phyloP scores from a whole-genome alignment of 1,284 basidiomycete species.

The Cryptococcus sp. region DNA sequence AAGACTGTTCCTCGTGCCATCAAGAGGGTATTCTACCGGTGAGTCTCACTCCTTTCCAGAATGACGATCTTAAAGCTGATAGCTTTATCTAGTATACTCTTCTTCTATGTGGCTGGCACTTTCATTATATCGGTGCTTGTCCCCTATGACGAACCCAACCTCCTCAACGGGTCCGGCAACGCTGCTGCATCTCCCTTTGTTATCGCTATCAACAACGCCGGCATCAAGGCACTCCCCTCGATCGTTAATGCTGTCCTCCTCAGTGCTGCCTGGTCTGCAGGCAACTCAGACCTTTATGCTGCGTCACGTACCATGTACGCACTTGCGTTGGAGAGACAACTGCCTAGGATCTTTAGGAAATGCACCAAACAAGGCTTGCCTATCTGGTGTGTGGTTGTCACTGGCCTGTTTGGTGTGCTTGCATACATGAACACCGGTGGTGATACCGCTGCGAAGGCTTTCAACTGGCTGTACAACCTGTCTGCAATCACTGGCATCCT shows the following conservation, averaged over 20 bases:
- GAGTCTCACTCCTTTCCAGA: neutral
- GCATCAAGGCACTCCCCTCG: constrained; percentile 66
- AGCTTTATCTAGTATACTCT: constrained; percentile 64
- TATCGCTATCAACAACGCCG: constrained; percentile 62
- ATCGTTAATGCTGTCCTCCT: constrained; percentile 49
- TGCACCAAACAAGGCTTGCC: constrained; percentile 74
- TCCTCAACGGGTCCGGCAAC: constrained; percentile 59
- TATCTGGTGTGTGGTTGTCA: constrained; percentile 56
- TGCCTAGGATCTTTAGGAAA: constrained; percentile 50
- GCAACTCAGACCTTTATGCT: constrained; percentile 25
- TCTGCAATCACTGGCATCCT: constrained; percentile 66
- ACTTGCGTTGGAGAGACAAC: constrained; percentile 50
- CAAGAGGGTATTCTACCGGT: constrained; percentile 36
- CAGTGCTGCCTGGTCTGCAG: constrained; percentile 28
- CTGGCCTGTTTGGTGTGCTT: constrained; percentile 55
- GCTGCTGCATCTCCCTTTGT: constrained; percentile 71
- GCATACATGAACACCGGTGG: constrained; percentile 54
- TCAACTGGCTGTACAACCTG: constrained; percentile 62
- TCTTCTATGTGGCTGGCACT: constrained; percentile 60
- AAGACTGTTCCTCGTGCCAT: constrained; percentile 45
- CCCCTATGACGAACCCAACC: constrained; percentile 58
- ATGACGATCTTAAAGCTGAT: neutral
- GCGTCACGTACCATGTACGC: constrained; percentile 49
- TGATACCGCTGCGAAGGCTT: constrained; percentile 33
- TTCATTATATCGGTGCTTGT: constrained; percentile 69